Conservation (phyloP, 257 asterid species). For the Penstemon newberryi region DNA sequence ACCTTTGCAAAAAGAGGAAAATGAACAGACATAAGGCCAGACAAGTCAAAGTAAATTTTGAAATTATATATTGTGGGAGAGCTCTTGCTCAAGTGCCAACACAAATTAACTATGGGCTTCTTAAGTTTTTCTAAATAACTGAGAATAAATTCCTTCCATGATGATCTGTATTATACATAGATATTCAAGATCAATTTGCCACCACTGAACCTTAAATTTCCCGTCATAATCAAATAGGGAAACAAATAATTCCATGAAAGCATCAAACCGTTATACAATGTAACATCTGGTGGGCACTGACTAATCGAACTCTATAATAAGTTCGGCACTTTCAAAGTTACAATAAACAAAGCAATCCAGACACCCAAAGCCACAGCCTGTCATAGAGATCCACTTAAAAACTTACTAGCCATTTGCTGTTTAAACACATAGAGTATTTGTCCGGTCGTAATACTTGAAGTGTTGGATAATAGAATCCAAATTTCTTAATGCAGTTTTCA, state of each 20-base stretch:
- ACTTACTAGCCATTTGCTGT: constrained; percentile 17
- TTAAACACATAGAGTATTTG: not conserved
- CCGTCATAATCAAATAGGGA: not conserved
- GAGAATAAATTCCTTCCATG: constrained; percentile 8
- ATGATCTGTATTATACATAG: constrained; percentile 1
- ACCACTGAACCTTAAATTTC: constrained; percentile 17
- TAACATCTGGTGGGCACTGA: constrained; percentile 18
- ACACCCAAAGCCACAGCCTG: constrained; percentile 11
- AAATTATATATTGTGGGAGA: constrained; percentile 4
- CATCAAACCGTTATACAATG: constrained; percentile 18
- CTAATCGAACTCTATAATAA: too few relatives aligned
- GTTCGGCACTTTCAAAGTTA: too few relatives aligned
- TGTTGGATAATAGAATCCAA: constrained; percentile 4
- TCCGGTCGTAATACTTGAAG: too few relatives aligned
- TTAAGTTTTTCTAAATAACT: constrained; percentile 7
- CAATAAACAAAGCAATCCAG: constrained; percentile 8
- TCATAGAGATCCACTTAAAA: constrained; percentile 1
- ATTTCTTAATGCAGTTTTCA: constrained; percentile 6
- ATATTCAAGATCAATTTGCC: constrained; percentile 18
- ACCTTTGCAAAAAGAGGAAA: constrained; percentile 7
- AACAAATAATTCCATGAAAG: not conserved
- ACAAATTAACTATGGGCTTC: constrained; percentile 22
- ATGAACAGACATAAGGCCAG: not conserved
- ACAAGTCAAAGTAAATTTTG: constrained; percentile 6
- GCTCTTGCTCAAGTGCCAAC: constrained; percentile 5